These are phyloP conservation scores for Arthrobotrys entomopaga DNA, from an alignment of 2,329 filamentous ascomycete genomes.

Conservation along the genomic window DNA sequence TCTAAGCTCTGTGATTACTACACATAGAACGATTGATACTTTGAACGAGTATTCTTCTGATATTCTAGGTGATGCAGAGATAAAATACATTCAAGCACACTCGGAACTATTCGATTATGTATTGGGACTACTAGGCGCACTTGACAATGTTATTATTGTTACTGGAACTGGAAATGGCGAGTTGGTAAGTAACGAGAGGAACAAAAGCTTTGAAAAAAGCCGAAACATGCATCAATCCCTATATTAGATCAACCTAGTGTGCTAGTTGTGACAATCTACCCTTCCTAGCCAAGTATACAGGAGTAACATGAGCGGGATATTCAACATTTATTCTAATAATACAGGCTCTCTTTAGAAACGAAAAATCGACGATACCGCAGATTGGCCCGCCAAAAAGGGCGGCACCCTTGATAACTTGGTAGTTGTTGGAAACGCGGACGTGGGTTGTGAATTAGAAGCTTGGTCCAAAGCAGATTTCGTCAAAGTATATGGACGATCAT, in stretches of 20 bases:
- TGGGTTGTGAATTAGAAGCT: neutral
- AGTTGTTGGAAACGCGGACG: constrained; percentile 4
- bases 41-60: neutral
- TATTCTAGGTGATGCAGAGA: too few species aligned
- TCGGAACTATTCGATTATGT: constrained; percentile 5
- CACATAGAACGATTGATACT: neutral
- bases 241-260: too few species aligned
- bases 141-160: constrained; percentile 18
- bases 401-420: constrained; percentile 11
- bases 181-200: neutral
- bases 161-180: constrained; percentile 11
- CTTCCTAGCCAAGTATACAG: too few species aligned
- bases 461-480: constrained; percentile 11
- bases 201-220: too few species aligned
- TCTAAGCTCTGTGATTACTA: neutral
- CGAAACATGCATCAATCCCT: too few species aligned
- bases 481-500: constrained; percentile 4
- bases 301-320: too few species aligned
- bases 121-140: neutral
- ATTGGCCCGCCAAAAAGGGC: constrained; percentile 23
- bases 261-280: too few species aligned
- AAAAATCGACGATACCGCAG: neutral
- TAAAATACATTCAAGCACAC: neutral
- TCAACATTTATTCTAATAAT: too few species aligned
- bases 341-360: neutral